Conservation (phyloP, 371 early-diverging fungal species). For the Mucor irregularis region DNA sequence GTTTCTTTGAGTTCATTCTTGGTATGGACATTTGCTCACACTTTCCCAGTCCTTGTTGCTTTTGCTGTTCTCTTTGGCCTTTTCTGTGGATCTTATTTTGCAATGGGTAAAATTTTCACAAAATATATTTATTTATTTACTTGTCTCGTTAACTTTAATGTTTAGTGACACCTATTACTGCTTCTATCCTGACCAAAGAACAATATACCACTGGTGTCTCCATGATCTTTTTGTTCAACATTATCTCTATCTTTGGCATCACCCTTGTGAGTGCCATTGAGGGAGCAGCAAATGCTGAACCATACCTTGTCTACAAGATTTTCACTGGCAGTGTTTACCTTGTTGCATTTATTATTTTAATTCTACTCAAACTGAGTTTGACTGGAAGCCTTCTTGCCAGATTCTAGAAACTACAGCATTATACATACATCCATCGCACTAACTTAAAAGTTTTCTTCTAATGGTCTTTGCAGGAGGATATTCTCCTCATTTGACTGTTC, state of each 20-base stretch:
- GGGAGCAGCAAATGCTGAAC: slow-evolving; percentile 10
- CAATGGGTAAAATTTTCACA: slow-evolving; percentile 11
- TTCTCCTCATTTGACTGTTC: too few relatives aligned
- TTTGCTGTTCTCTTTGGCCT: slow-evolving; percentile 60
- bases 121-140: background rate
- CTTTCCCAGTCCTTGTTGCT: slow-evolving; percentile 38
- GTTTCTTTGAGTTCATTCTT: slow-evolving; percentile 49
- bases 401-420: slow-evolving; percentile 17
- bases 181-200: slow-evolving; percentile 27
- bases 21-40: slow-evolving; percentile 59
- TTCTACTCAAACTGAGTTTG: slow-evolving; percentile 29
- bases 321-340: slow-evolving; percentile 35
- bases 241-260: slow-evolving; percentile 33
- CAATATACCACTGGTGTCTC: slow-evolving; percentile 37
- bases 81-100: slow-evolving; percentile 52
- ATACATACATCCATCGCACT: too few relatives aligned
- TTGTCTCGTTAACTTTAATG: background rate
- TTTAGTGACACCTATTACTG: slow-evolving; percentile 40
- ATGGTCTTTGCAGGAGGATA: too few relatives aligned
- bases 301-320: slow-evolving; percentile 33
- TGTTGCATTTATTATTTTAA: slow-evolving; percentile 22
- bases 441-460: too few relatives aligned
- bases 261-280: slow-evolving; percentile 38
- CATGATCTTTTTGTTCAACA: slow-evolving; percentile 29
- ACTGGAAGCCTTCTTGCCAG: slow-evolving; percentile 15